Percentiles rank a stretch among this genome's conserved stretches.
Evolutionary conservation across 768 basidiomycete species (phyloP).

Genomic region (Lanmaoa rubissima): DNA sequence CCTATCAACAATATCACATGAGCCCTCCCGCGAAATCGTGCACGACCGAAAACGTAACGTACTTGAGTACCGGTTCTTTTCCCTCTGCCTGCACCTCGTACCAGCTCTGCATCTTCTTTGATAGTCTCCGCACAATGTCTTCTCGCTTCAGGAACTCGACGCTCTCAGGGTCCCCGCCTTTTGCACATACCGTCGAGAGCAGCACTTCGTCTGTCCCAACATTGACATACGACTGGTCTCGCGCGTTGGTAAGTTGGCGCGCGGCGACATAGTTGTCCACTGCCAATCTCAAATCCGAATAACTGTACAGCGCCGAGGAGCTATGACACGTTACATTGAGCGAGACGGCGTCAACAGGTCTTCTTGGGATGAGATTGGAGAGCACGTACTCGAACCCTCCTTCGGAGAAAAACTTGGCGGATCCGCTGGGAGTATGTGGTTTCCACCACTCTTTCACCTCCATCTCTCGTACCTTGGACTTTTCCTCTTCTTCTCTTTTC

Average conservation of each 20-base stretch:
- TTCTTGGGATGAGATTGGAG: neutral
- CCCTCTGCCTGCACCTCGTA: constrained; percentile 58
- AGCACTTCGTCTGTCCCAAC: constrained; percentile 49
- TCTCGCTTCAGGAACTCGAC: constrained; percentile 66
- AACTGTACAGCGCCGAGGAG: constrained; percentile 50
- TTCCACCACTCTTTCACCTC: constrained; percentile 74
- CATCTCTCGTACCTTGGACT: constrained; percentile 47
- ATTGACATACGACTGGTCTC: constrained; percentile 69
- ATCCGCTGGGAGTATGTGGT: constrained; percentile 50
- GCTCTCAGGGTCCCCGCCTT: constrained; percentile 28
- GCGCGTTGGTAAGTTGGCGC: constrained; percentile 60
- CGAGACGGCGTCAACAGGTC: neutral
- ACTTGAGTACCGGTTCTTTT: constrained; percentile 61
- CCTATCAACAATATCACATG: constrained; percentile 36
- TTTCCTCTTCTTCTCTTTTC: constrained; percentile 49
- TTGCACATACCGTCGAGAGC: constrained; percentile 35
- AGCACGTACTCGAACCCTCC: constrained; percentile 58
- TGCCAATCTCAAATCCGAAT: constrained; percentile 52
- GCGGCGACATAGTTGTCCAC: constrained; percentile 63
- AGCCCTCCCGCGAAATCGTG: neutral
- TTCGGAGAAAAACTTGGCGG: constrained; percentile 58
- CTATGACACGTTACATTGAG: constrained; percentile 33
- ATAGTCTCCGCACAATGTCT: constrained; percentile 52
- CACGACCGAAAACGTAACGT: constrained; percentile 22
- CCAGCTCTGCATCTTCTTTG: constrained; percentile 75